Evolutionary conservation across 495 filamentous ascomycete species (phyloP).

Genomic region (Tirmania nivea): DNA sequence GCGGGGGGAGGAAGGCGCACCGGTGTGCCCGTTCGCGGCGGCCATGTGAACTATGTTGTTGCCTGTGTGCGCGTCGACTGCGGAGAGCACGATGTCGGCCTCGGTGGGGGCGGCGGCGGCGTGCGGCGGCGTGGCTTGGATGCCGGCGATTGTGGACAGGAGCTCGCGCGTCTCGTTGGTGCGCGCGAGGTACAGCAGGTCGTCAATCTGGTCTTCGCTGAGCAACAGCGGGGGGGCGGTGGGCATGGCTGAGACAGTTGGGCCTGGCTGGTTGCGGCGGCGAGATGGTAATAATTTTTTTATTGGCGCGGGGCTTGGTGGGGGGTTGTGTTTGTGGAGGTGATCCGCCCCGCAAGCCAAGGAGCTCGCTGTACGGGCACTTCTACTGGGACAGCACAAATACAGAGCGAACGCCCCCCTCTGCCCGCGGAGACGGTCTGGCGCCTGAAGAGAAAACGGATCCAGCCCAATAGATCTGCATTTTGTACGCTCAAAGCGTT

Average conservation of each 20-base stretch:
- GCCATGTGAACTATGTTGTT: slow-evolving; percentile 59
- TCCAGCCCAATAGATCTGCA: too few relatives aligned
- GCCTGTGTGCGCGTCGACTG: slow-evolving; percentile 42
- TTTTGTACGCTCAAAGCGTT: too few relatives aligned
- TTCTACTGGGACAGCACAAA: too few relatives aligned
- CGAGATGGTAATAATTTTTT: slow-evolving; percentile 81
- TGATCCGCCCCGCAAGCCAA: too few relatives aligned
- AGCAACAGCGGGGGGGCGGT: slow-evolving; percentile 15
- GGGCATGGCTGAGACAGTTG: slow-evolving; percentile 43
- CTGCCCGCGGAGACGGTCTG: too few relatives aligned
- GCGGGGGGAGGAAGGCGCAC: slow-evolving; percentile 43
- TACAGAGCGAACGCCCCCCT: too few relatives aligned
- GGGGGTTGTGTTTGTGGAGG: slow-evolving; percentile 29
- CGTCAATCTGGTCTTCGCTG: slow-evolving; percentile 58
- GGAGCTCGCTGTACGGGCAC: too few relatives aligned
- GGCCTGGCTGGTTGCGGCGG: slow-evolving; percentile 66
- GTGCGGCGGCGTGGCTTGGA: too few relatives aligned
- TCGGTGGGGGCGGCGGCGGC: too few relatives aligned
- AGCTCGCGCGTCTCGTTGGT: slow-evolving; percentile 41
- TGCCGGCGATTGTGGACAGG: too few relatives aligned
- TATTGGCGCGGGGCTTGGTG: slow-evolving; percentile 74
- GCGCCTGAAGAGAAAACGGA: too few relatives aligned
- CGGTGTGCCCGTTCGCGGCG: slow-evolving; percentile 57
- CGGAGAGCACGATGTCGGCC: neutral
- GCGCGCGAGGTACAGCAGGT: slow-evolving; percentile 68